Evolutionary conservation across 2,329 filamentous ascomycete genomes (phyloP).

Genomic region (Exophiala alcalophila): DNA sequence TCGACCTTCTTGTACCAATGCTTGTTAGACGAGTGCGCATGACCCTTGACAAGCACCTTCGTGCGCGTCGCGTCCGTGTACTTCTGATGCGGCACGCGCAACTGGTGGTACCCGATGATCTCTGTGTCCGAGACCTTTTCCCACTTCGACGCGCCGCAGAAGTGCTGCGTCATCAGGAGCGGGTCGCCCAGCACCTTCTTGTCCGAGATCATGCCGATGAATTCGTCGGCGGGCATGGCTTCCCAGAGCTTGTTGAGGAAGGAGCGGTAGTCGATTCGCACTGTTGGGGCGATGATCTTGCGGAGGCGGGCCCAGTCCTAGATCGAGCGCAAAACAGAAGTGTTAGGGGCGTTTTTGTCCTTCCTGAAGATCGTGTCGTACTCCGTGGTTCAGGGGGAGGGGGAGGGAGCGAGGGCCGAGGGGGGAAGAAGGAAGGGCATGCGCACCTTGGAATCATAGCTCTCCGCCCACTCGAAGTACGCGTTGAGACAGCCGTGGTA

Average conservation of each 20-base stretch:
- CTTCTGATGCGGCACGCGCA: slow-evolving; percentile 58
- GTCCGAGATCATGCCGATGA: slow-evolving; percentile 58
- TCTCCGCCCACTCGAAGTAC: slow-evolving; percentile 46
- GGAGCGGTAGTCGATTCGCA: slow-evolving; percentile 68
- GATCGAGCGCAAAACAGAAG: no score
- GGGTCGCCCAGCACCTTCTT: slow-evolving; percentile 59
- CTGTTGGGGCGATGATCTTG: slow-evolving; percentile 46
- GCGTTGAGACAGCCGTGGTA: slow-evolving; percentile 30
- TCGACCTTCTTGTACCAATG: slow-evolving; percentile 35
- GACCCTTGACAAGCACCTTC: slow-evolving; percentile 57
- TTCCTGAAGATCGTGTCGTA: no score
- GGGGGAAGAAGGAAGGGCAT: not conserved
- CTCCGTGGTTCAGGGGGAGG: slow-evolving; percentile 2
- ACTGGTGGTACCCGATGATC: slow-evolving; percentile 33
- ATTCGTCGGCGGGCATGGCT: slow-evolving; percentile 61
- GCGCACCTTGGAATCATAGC: slow-evolving; percentile 44
- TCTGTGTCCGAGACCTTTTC: slow-evolving; percentile 30
- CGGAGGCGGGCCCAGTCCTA: slow-evolving; percentile 43
- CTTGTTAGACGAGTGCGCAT: slow-evolving; percentile 46
- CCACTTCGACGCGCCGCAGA: slow-evolving; percentile 45
- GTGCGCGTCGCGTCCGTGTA: slow-evolving; percentile 53
- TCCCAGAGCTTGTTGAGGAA: slow-evolving; percentile 61
- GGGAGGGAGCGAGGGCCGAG: not conserved
- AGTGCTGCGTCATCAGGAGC: slow-evolving; percentile 63
- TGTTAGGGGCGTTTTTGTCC: no score